Conservation (phyloP, 169 alveolate genomes). For the Eimeria maxima region DNA sequence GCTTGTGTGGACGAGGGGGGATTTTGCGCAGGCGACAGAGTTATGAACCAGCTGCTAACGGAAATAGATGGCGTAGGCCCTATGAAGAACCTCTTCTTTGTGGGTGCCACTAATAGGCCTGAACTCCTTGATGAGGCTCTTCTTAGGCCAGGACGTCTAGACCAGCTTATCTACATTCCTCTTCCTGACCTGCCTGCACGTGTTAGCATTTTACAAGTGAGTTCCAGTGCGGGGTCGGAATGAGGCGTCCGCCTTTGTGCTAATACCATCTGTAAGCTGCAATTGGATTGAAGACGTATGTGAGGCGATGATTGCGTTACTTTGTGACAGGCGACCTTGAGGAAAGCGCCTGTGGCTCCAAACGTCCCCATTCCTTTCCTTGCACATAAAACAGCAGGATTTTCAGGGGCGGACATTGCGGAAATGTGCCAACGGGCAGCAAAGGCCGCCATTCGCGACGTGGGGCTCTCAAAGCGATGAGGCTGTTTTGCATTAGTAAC, state of each 20-base stretch:
- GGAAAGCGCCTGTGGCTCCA: conserved; percentile 99
- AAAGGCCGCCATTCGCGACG: conserved; percentile 99
- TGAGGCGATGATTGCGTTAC: conserved; percentile 91
- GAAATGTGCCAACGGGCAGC: conserved; percentile 99
- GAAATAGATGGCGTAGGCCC: conserved; percentile 99
- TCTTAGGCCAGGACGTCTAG: conserved; percentile 99
- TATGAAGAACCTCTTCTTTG: conserved; percentile 99
- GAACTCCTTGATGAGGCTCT: conserved; percentile 99
- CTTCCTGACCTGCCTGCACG: conserved; percentile 99
- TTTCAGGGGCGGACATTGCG: conserved; percentile 99
- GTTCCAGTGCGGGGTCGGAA: not conserved
- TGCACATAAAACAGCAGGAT: conserved; percentile 99
- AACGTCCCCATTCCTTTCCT: conserved; percentile 98
- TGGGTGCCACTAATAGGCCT: conserved; percentile 99
- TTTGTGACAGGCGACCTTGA: conserved; percentile 93
- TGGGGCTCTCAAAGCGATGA: conserved; percentile 84
- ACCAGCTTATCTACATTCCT: conserved; percentile 99
- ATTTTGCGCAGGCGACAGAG: conserved; percentile 98
- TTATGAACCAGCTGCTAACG: conserved; percentile 99
- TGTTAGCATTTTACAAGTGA: conserved; percentile 94
- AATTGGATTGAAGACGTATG: not conserved
- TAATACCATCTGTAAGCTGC: not conserved
- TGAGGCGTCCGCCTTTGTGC: not conserved
- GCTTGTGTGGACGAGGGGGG: conserved; percentile 84
- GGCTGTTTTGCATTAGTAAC: conserved; percentile 85